Percentiles rank a stretch among this genome's conserved stretches.
Conservation (phyloP, 768 basidiomycete species). For the Clathrus columnatus region DNA sequence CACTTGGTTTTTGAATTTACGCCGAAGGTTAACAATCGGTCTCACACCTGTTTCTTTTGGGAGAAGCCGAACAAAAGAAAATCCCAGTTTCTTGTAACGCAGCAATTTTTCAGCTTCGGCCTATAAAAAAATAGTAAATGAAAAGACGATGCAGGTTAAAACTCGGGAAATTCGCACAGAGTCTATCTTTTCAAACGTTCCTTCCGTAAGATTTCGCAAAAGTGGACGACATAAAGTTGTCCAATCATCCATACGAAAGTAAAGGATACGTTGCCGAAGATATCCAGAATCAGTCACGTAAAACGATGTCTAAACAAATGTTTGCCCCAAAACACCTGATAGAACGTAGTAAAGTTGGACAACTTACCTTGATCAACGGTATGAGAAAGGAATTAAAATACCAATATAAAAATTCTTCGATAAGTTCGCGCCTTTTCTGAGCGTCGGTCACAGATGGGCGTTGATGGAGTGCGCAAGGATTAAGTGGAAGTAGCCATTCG, state of each 20-base stretch:
- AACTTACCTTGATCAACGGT: constrained; percentile 63
- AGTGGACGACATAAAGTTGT: constrained; percentile 71
- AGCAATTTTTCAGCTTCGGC: constrained; percentile 55
- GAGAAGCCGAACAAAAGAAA: constrained; percentile 78
- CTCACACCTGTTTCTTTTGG: constrained; percentile 94
- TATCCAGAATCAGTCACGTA: constrained; percentile 90
- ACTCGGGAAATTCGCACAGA: constrained; percentile 37
- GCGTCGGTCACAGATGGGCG: constrained; percentile 53
- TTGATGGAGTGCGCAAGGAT: neutral
- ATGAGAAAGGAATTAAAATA: constrained; percentile 82
- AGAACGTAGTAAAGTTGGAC: neutral
- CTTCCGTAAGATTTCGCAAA: constrained; percentile 58
- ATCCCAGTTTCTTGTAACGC: constrained; percentile 66
- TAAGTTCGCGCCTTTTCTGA: constrained; percentile 66
- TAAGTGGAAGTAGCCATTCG: constrained; percentile 53
- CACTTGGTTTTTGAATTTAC: constrained; percentile 31
- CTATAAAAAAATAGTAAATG: constrained; percentile 36
- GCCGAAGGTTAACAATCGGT: constrained; percentile 86
- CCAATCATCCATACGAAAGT: constrained; percentile 96
- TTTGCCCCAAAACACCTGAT: neutral
- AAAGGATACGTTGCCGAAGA: constrained; percentile 73
- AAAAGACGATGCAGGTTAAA: neutral
- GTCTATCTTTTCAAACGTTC: constrained; percentile 63
- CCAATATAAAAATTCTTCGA: constrained; percentile 92
- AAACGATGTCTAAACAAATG: constrained; percentile 63